A percentile compares a stretch with the other conserved stretches of the same genome.
Conservation (phyloP, 129 eudicot genomes). For the Calendula officinalis region DNA sequence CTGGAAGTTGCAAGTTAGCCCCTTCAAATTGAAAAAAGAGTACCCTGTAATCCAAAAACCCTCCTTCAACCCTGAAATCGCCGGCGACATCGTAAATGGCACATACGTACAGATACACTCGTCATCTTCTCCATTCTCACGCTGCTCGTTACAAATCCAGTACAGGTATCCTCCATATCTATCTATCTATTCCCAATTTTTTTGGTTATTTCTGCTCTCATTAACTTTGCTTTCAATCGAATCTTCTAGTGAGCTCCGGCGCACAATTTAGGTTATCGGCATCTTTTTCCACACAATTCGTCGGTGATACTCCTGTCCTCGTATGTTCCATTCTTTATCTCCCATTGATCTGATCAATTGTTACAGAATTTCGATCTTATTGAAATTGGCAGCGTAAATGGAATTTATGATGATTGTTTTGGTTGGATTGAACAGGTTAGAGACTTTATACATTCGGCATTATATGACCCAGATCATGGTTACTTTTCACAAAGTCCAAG, state of each 20-base stretch:
- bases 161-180: conserved; percentile 22
- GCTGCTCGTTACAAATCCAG: conserved; percentile 1
- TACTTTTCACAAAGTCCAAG: conserved; percentile 77
- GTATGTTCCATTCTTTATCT: conserved; percentile 32
- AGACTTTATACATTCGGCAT: conserved; percentile 85
- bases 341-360: background rate
- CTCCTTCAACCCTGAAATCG: conserved; percentile 23
- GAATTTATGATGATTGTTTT: background rate
- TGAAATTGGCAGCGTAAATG: background rate
- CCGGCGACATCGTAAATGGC: conserved; percentile 24
- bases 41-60: conserved; percentile 33
- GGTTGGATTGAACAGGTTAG: conserved; percentile 54
- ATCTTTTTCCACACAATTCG: conserved; percentile 48
- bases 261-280: conserved; percentile 34
- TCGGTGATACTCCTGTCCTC: conserved; percentile 60
- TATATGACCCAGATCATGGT: conserved; percentile 80
- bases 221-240: background rate
- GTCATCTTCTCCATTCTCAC: conserved; percentile 23
- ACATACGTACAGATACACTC: conserved; percentile 16
- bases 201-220: background rate
- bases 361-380: background rate
- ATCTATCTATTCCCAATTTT: conserved; percentile 17
- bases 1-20: background rate
- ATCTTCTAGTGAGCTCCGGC: conserved; percentile 9
- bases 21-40: background rate